These are phyloP conservation scores for Melastoma malabathricum DNA, from an alignment of 345 rosid species.

Conservation along the genomic window DNA sequence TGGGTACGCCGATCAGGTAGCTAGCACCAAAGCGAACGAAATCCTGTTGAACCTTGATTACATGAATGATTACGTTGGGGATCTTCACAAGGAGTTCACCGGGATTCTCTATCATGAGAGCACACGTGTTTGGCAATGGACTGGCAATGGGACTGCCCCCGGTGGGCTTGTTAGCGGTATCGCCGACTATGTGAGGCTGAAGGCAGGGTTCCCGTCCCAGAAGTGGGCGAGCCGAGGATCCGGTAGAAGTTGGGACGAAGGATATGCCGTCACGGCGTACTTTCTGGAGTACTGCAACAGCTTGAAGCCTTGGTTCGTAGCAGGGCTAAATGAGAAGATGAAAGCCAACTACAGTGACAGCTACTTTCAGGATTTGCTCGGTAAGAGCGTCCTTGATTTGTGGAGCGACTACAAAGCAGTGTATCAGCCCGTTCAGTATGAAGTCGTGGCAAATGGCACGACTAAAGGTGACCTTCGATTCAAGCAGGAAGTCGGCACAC, in stretches of 20 bases:
- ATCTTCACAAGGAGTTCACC: no score
- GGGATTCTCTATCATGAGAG: no score
- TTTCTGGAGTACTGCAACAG: not conserved
- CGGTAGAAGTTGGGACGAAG: not conserved
- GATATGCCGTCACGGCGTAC: not conserved
- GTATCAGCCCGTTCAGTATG: not conserved
- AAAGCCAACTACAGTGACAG: not conserved
- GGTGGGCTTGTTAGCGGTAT: not conserved
- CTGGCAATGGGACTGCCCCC: no score
- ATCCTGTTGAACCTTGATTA: no score
- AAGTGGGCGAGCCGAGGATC: not conserved
- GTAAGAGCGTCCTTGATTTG: not conserved
- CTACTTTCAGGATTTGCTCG: not conserved
- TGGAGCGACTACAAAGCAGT: not conserved
- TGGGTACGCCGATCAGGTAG: no score
- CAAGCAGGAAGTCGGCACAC: not conserved
- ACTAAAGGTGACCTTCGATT: not conserved
- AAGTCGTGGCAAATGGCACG: no score
- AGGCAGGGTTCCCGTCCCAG: not conserved
- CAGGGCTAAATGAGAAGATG: not conserved
- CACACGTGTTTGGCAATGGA: no score
- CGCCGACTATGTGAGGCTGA: not conserved
- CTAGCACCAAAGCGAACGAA: no score
- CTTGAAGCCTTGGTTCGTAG: not conserved
- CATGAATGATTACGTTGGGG: no score